Base-by-base conservation (phyloP, 129 eudicot genomes). In the Tanacetum coccineum region DNA sequence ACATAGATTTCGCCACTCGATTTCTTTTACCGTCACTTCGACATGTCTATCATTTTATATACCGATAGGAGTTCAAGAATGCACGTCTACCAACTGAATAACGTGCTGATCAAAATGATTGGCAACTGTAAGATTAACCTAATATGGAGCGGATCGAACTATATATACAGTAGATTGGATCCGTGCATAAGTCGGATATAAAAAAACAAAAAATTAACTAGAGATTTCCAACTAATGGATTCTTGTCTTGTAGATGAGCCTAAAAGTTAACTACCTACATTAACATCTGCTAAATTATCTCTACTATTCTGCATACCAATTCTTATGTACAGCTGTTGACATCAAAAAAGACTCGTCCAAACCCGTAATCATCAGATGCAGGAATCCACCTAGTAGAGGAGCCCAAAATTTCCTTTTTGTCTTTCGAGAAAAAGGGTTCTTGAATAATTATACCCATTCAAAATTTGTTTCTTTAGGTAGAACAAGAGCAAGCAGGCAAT, bases 391-490 rank as follows among this genome's bases (percentile, higher is more conserved):
- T 67, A 13, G 22, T 32, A 59, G 9, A 18, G 26, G 9, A 66
- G 7, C 4, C 45, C 40, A 20, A 60, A 30, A 42, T 17, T 46
- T 64, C 21, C 20, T 21, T 46, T 20, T 21, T 64, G 3, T 22
- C 26, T 0, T 19, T 13, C 14, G 3, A n/a, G 14, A n/a, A 25
- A 46, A 28, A 40, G 5, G 20, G 25, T 13, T 30, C 10, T 50
- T 9, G 6, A 30, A 15, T 56, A 53, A 73, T 64, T 71, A 87
- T 21, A 81, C 80, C 81, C 83, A 81, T 66, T 87, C 94, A 67
- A 66, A 71, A 73, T 80, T 92, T n/a, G 95, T 80, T 73, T 93
- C 98, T 76, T 86, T 93, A 9, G 98, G 96, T 68, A 93, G 67
- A 63, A 93, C 78, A 62, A 93, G 78, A 15, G 91, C 95, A 48